Percentiles rank a stretch among this genome's conserved stretches.
Evolutionary conservation across 495 filamentous ascomycete genomes (phyloP).

Genomic region (Tuber indicum): DNA sequence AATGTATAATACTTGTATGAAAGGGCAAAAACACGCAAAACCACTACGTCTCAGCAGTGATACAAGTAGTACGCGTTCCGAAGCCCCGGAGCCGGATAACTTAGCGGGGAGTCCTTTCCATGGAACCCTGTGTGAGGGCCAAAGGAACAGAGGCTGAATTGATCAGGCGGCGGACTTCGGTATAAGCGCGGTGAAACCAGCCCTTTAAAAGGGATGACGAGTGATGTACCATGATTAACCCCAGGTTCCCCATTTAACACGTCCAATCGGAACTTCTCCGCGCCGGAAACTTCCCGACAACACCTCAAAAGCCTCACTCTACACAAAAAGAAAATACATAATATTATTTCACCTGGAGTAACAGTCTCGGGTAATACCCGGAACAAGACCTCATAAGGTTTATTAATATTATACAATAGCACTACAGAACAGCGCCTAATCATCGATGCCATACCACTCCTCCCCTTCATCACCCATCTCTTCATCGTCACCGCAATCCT

Average conservation of each 20-base stretch:
- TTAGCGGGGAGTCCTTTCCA: background rate
- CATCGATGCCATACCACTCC: conserved; percentile 43
- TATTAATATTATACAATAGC: background rate
- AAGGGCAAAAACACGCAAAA: too few species aligned
- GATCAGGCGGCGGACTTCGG: background rate
- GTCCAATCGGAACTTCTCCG: background rate
- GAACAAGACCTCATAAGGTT: background rate
- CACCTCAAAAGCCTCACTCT: background rate
- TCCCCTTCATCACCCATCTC: conserved; percentile 42
- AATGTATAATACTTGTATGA: too few species aligned
- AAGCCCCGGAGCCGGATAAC: too few species aligned
- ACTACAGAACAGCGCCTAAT: conserved; percentile 4
- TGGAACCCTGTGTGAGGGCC: too few species aligned
- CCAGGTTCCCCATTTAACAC: background rate
- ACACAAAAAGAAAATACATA: background rate
- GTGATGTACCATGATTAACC: background rate
- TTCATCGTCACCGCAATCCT: conserved; percentile 49
- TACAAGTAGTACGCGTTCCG: too few species aligned
- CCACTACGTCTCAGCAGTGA: too few species aligned
- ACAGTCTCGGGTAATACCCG: background rate
- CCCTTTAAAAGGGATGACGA: background rate
- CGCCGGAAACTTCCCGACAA: background rate
- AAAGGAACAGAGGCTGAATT: background rate
- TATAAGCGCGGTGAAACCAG: background rate
- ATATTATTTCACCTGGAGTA: background rate